These are phyloP conservation scores for Cucurbita ficifolia DNA, from an alignment of 306 rosid genomes.

Conservation along the genomic window DNA sequence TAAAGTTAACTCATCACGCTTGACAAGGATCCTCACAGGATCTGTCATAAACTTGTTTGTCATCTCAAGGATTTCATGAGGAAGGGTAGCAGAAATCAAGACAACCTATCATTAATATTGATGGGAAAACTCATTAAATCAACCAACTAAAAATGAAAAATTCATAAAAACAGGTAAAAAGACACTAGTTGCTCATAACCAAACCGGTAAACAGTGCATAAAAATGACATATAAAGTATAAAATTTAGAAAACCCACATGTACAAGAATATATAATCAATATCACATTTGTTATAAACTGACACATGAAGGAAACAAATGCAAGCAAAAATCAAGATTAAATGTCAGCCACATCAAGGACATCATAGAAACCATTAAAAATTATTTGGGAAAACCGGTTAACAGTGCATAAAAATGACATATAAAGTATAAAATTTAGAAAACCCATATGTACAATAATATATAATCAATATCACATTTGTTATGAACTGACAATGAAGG, in stretches of 20 bases:
- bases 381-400: not conserved
- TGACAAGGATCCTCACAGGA: conserved; percentile 91
- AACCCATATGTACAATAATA: not conserved
- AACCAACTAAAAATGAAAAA: too few species aligned
- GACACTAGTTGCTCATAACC: not conserved
- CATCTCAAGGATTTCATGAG: conserved; percentile 96
- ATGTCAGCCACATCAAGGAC: not conserved
- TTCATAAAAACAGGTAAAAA: not conserved
- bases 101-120: conserved; percentile 40
- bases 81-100: conserved; percentile 98
- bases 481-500: not conserved
- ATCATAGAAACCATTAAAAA: not conserved
- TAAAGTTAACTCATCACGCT: conserved; percentile 96
- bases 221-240: not conserved
- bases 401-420: not conserved
- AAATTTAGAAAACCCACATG: not conserved
- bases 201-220: not conserved
- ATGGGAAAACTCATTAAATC: not conserved
- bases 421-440: not conserved
- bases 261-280: not conserved
- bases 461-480: not conserved
- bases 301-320: not conserved
- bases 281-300: not conserved
- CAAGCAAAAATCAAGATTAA: not conserved
- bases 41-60: conserved; percentile 98